These are phyloP conservation scores for Backusella circina DNA, from an alignment of 192 early-diverging fungal genomes.

Conservation along the genomic window DNA sequence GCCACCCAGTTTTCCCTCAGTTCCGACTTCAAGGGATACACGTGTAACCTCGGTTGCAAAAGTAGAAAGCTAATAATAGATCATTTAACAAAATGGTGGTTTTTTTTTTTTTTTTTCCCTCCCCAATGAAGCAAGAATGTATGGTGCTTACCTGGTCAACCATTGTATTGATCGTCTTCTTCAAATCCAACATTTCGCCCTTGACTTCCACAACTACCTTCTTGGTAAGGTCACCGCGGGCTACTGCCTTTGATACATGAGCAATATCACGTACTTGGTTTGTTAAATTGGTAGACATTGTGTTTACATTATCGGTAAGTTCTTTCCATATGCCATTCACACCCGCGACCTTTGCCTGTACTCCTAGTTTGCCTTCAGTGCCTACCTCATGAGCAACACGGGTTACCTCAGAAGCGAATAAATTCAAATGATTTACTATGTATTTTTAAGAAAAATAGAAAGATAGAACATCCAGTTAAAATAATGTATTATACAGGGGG, in stretches of 20 bases:
- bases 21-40: slow-evolving; percentile 55
- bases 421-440: slow-evolving; percentile 48
- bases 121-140: no score
- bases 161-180: slow-evolving; percentile 51
- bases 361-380: slow-evolving; percentile 61
- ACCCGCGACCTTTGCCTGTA: slow-evolving; percentile 56
- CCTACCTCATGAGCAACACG: slow-evolving; percentile 68
- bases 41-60: slow-evolving; percentile 62
- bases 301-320: slow-evolving; percentile 65
- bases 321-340: slow-evolving; percentile 66
- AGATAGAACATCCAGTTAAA: not conserved
- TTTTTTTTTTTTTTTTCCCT: no score
- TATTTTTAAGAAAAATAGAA: not conserved
- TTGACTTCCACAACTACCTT: slow-evolving; percentile 56
- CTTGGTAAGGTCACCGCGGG: slow-evolving; percentile 52
- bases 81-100: not conserved
- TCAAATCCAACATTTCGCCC: slow-evolving; percentile 54
- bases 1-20: slow-evolving; percentile 52
- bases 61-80: slow-evolving; percentile 19
- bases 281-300: slow-evolving; percentile 61
- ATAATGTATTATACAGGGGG: not conserved
- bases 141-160: not conserved
- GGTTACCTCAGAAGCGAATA: slow-evolving; percentile 57
- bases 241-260: slow-evolving; percentile 56
- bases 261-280: slow-evolving; percentile 66